phyloP scores from a whole-genome alignment of 169 alveolate genomes.

The Plasmodium ovale region DNA sequence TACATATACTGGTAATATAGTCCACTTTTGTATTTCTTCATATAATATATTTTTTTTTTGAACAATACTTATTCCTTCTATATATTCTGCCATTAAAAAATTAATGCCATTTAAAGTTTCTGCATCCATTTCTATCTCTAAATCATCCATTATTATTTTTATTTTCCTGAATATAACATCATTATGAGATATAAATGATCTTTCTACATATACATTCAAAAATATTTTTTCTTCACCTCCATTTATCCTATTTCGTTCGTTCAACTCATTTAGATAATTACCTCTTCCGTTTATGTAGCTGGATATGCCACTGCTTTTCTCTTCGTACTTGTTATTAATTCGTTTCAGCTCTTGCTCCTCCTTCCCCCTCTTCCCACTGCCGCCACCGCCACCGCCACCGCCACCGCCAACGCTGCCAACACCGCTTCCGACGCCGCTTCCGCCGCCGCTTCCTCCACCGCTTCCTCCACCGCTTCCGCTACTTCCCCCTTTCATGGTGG shows the following conservation, averaged over 20 bases:
- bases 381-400: slow-evolving; percentile 13
- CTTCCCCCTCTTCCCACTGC: not conserved
- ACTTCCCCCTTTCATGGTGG: not conserved
- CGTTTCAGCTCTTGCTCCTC: not conserved
- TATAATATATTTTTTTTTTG: slow-evolving; percentile 54
- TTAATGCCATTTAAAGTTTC: slow-evolving; percentile 74
- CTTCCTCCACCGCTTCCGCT: not conserved
- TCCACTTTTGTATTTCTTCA: slow-evolving; percentile 77
- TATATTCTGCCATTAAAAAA: slow-evolving; percentile 63
- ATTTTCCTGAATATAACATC: slow-evolving; percentile 85
- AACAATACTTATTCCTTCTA: slow-evolving; percentile 59
- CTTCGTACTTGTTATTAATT: not conserved
- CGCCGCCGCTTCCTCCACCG: slow-evolving; percentile 1
- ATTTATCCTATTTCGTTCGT: slow-evolving; percentile 2
- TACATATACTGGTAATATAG: slow-evolving; percentile 76
- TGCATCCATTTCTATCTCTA: slow-evolving; percentile 86
- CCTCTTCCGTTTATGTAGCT: too few relatives aligned
- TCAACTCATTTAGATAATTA: not conserved
- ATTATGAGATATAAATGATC: slow-evolving; percentile 85
- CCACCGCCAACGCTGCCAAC: not conserved
- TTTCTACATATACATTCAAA: slow-evolving; percentile 85
- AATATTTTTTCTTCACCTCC: slow-evolving; percentile 76
- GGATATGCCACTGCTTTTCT: not conserved
- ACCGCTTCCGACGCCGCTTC: not conserved
- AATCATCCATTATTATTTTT: slow-evolving; percentile 84